These are phyloP conservation scores for Colletotrichum cordylinicola DNA, from an alignment of 2,329 filamentous ascomycete genomes.

Conservation along the genomic window DNA sequence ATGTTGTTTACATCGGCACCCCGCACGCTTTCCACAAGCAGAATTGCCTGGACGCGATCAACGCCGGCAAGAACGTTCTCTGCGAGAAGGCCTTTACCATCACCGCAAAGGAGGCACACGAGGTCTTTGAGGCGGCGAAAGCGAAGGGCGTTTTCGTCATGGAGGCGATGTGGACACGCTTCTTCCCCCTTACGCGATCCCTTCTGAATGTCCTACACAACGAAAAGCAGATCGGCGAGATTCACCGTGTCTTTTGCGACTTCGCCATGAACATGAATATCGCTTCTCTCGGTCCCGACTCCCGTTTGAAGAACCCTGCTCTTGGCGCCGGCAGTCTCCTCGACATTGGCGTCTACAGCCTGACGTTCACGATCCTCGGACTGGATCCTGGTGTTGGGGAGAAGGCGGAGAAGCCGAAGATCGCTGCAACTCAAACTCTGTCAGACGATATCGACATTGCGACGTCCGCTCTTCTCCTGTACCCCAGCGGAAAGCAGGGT, in stretches of 20 bases:
- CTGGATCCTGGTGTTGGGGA: constrained; percentile 35
- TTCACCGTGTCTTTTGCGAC: constrained; percentile 44
- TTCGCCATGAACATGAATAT: constrained; percentile 44
- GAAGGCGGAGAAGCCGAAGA: constrained; percentile 34
- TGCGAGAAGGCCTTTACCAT: constrained; percentile 53
- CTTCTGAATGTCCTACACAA: constrained; percentile 40
- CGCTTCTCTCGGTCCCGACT: constrained; percentile 32
- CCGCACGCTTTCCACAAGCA: constrained; percentile 50
- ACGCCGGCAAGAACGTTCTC: constrained; percentile 46
- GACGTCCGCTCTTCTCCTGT: constrained; percentile 45
- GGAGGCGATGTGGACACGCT: constrained; percentile 53
- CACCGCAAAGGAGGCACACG: constrained; percentile 43
- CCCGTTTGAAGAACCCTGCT: constrained; percentile 39
- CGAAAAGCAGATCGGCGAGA: constrained; percentile 43
- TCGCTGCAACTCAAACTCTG: constrained; percentile 40
- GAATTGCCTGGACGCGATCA: constrained; percentile 48
- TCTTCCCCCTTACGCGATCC: constrained; percentile 41
- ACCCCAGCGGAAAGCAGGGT: constrained; percentile 42
- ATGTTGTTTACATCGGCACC: constrained; percentile 52
- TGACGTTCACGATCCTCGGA: constrained; percentile 43
- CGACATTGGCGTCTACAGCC: constrained; percentile 49
- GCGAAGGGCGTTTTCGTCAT: constrained; percentile 47
- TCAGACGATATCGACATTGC: constrained; percentile 38
- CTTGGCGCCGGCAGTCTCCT: constrained; percentile 48
- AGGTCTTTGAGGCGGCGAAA: constrained; percentile 45